Conservation (phyloP, 1,139 yeast species). For the Hemisphaericaspora xylofermentans region DNA sequence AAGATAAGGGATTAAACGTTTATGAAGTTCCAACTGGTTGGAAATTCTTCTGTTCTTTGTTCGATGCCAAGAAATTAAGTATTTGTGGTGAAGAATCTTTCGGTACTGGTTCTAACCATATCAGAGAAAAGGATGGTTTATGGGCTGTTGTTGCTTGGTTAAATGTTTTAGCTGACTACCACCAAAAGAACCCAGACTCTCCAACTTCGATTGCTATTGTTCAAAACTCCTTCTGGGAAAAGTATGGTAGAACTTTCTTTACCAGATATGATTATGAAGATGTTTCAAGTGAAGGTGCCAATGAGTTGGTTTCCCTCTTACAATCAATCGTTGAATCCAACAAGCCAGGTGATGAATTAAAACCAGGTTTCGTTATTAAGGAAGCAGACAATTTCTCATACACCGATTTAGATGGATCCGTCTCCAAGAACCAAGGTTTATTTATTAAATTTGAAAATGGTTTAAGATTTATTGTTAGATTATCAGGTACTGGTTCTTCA, state of each 20-base stretch:
- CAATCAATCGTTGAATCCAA: constrained; percentile 33
- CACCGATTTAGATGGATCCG: constrained; percentile 93
- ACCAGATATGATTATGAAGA: constrained; percentile 94
- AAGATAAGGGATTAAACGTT: constrained; percentile 65
- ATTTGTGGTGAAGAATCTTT: constrained; percentile 98
- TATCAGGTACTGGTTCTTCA: constrained; percentile 96
- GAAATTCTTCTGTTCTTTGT: constrained; percentile 95
- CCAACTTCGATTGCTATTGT: constrained; percentile 70
- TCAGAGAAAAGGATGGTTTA: constrained; percentile 95
- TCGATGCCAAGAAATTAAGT: constrained; percentile 88
- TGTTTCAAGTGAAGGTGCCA: constrained; percentile 75
- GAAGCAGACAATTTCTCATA: constrained; percentile 90
- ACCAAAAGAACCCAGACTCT: constrained; percentile 51
- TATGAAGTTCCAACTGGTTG: constrained; percentile 99
- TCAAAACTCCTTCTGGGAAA: constrained; percentile 84
- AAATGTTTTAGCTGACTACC: constrained; percentile 84
- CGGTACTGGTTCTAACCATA: constrained; percentile 97
- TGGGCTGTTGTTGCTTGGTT: constrained; percentile 99
- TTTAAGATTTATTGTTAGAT: constrained; percentile 81
- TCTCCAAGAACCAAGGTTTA: constrained; percentile 88
- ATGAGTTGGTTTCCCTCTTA: constrained; percentile 61
- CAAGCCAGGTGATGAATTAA: constrained; percentile 44
- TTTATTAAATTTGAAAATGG: constrained; percentile 82
- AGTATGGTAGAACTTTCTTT: constrained; percentile 96
- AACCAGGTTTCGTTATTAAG: constrained; percentile 50